Percentiles rank a stretch among this genome's conserved stretches.
Conservation (phyloP, 495 filamentous ascomycete species). For the Rhizodiscina lignyota region DNA sequence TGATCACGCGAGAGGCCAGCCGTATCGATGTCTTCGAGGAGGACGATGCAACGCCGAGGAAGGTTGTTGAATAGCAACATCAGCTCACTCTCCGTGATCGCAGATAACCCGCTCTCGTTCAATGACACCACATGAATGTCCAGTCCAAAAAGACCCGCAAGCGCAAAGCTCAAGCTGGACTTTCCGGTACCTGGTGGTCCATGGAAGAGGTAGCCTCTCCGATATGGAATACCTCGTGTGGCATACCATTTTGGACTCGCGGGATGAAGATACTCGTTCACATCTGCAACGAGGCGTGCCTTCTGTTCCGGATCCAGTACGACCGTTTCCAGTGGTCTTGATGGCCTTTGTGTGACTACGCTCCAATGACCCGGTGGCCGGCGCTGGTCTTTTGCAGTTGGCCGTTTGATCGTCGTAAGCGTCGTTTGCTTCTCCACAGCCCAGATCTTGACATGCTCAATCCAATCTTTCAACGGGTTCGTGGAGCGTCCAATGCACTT, state of each 20-base stretch:
- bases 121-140: slow-evolving; percentile 54
- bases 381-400: background rate
- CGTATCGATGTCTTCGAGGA: slow-evolving; percentile 60
- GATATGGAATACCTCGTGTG: slow-evolving; percentile 36
- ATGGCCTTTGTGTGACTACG: background rate
- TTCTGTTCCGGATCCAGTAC: slow-evolving; percentile 65
- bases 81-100: slow-evolving; percentile 44
- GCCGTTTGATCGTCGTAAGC: background rate
- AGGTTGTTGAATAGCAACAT: slow-evolving; percentile 51
- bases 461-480: background rate
- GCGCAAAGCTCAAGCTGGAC: slow-evolving; percentile 32
- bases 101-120: slow-evolving; percentile 29
- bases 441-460: background rate
- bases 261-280: slow-evolving; percentile 76
- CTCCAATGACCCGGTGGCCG: background rate
- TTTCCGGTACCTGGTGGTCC: slow-evolving; percentile 26
- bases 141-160: slow-evolving; percentile 55
- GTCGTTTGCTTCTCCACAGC: background rate
- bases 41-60: slow-evolving; percentile 49
- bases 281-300: slow-evolving; percentile 52
- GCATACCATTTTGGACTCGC: slow-evolving; percentile 58
- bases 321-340: slow-evolving; percentile 35
- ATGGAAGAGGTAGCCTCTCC: slow-evolving; percentile 25
- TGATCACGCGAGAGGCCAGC: slow-evolving; percentile 24
- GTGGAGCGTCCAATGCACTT: background rate